These are phyloP conservation scores for Hericium coralloides DNA, from an alignment of 768 basidiomycete species.

Conservation along the genomic window DNA sequence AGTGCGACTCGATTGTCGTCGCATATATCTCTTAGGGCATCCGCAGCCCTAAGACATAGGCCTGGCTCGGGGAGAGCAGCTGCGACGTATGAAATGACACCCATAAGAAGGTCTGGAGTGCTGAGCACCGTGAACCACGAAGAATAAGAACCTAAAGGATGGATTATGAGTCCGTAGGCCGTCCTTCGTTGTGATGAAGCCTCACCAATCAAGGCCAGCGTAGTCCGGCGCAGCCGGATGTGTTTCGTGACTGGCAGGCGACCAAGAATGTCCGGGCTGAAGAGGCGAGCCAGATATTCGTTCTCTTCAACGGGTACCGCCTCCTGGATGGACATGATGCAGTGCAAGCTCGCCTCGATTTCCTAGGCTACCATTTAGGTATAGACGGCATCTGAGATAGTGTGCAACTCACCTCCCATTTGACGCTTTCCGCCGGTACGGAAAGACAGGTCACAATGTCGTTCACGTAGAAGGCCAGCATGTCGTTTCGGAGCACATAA, in stretches of 20 bases:
- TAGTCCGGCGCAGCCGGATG: conserved; percentile 63
- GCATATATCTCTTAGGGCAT: conserved; percentile 77
- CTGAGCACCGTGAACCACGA: conserved; percentile 66
- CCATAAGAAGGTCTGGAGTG: conserved; percentile 41
- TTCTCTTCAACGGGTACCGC: conserved; percentile 59
- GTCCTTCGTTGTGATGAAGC: background rate
- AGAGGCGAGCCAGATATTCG: conserved; percentile 50
- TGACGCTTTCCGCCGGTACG: conserved; percentile 31
- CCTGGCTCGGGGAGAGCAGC: conserved; percentile 57
- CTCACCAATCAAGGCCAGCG: conserved; percentile 67
- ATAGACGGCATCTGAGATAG: background rate
- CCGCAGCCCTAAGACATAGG: conserved; percentile 66
- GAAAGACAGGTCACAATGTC: conserved; percentile 51
- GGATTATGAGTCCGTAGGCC: background rate
- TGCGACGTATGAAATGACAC: conserved; percentile 59
- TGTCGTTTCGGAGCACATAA: conserved; percentile 79
- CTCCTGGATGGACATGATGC: conserved; percentile 81
- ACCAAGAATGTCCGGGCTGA: conserved; percentile 64
- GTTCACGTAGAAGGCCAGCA: conserved; percentile 63
- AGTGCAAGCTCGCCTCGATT: conserved; percentile 81
- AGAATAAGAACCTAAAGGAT: conserved; percentile 52
- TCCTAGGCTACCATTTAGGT: conserved; percentile 36
- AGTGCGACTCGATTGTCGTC: conserved; percentile 83
- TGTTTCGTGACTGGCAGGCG: conserved; percentile 56
- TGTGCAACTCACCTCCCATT: conserved; percentile 64